phyloP scores from a whole-genome alignment of 164 flowering plant species.

The Magnolia changhungtana region DNA sequence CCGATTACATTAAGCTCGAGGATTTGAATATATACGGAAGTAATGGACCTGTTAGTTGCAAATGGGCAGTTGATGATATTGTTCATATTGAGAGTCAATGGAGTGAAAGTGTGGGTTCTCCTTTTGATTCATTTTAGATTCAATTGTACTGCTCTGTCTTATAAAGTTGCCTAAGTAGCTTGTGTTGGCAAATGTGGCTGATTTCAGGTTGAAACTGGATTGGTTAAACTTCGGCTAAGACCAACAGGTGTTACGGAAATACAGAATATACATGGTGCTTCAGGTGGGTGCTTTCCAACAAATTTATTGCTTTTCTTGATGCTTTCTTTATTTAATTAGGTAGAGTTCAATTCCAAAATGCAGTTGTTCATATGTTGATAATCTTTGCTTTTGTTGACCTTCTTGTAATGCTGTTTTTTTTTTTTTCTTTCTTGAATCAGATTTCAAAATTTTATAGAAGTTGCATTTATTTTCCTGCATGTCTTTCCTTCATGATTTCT shows the following conservation, averaged over 20 bases:
- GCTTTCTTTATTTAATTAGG: neutral
- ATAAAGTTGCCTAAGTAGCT: neutral
- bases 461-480: neutral
- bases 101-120: slow-evolving; percentile 47
- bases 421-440: neutral
- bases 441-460: neutral
- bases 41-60: slow-evolving; percentile 12
- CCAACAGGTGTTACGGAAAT: slow-evolving; percentile 25
- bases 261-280: slow-evolving; percentile 22
- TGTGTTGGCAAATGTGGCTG: neutral
- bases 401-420: neutral
- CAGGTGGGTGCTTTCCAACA: slow-evolving; percentile 29
- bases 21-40: slow-evolving; percentile 17
- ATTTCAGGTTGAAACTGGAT: slow-evolving; percentile 44
- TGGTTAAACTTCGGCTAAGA: slow-evolving; percentile 35
- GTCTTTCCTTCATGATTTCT: neutral
- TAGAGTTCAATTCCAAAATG: neutral
- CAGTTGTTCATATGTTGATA: neutral
- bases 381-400: neutral
- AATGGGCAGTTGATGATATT: slow-evolving; percentile 36
- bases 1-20: slow-evolving; percentile 30
- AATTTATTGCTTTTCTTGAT: neutral
- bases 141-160: neutral
- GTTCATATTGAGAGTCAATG: slow-evolving; percentile 32
- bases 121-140: neutral